Conservation (phyloP, 805 yeast species). For the Cyberlindnera saturnus region DNA sequence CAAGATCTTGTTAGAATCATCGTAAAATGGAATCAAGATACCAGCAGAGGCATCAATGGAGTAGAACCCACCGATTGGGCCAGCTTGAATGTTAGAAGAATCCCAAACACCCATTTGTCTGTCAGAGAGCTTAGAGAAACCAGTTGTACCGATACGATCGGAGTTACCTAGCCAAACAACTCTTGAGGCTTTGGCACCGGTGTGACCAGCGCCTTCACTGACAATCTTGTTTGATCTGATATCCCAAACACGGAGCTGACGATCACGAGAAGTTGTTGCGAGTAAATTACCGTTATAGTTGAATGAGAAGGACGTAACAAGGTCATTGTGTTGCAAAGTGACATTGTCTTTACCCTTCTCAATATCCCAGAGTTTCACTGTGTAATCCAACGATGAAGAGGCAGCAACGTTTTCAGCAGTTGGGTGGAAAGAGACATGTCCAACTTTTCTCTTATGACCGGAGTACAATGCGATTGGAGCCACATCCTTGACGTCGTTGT, state of each 20-base stretch:
- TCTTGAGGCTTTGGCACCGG: slow-evolving; percentile 88
- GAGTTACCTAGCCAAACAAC: slow-evolving; percentile 86
- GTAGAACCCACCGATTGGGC: slow-evolving; percentile 87
- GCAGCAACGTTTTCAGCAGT: slow-evolving; percentile 82
- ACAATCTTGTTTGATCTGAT: slow-evolving; percentile 66
- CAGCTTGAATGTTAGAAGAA: slow-evolving; percentile 59
- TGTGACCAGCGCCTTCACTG: slow-evolving; percentile 83
- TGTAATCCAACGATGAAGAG: slow-evolving; percentile 83
- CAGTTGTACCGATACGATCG: slow-evolving; percentile 86
- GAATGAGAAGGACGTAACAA: slow-evolving; percentile 90
- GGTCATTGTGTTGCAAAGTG: slow-evolving; percentile 80
- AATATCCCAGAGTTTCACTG: slow-evolving; percentile 88
- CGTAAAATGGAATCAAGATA: slow-evolving; percentile 86
- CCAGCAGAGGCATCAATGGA: slow-evolving; percentile 90
- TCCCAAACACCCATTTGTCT: slow-evolving; percentile 97
- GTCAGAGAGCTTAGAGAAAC: slow-evolving; percentile 87
- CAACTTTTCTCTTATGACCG: slow-evolving; percentile 94
- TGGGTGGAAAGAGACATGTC: slow-evolving; percentile 88
- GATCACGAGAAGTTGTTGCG: slow-evolving; percentile 90
- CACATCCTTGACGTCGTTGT: slow-evolving; percentile 61
- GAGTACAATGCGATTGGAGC: slow-evolving; percentile 61
- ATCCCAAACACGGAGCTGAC: slow-evolving; percentile 88
- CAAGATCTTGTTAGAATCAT: slow-evolving; percentile 70
- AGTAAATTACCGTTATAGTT: slow-evolving; percentile 82
- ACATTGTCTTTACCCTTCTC: slow-evolving; percentile 64